phyloP scores from a whole-genome alignment of 2,329 filamentous ascomycete genomes.

The Waltergamsia citrina region DNA sequence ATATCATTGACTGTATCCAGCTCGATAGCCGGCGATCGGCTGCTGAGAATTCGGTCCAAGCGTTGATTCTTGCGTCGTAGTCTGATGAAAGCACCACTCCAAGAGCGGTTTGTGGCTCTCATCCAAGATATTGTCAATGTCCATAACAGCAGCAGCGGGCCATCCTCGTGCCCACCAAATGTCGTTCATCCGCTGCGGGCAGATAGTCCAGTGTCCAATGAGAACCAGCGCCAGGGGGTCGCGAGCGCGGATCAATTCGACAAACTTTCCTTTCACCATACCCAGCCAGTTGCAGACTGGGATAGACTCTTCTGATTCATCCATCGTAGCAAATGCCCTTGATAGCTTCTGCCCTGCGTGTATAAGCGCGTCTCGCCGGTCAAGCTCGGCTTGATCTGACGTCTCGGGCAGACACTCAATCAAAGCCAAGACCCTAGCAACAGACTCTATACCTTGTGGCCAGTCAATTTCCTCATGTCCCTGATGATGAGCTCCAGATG shows the following conservation, averaged over 20 bases:
- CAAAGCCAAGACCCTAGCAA: not conserved
- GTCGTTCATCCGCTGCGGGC: not conserved
- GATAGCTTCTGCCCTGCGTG: constrained; percentile 1
- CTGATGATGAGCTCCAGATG: not conserved
- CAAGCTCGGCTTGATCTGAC: not conserved
- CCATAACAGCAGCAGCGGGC: not conserved
- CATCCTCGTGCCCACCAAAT: constrained; percentile 7
- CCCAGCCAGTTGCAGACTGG: constrained; percentile 5
- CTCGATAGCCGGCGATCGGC: too few relatives aligned
- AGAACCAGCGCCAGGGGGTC: constrained; percentile 6
- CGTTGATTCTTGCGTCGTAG: not conserved
- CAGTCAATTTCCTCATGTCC: constrained; percentile 2
- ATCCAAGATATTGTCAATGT: constrained; percentile 2
- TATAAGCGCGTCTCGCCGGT: not conserved
- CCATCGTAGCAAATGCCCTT: not conserved
- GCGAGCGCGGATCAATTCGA: constrained; percentile 1
- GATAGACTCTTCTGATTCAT: constrained; percentile 1
- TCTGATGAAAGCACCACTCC: constrained; percentile 4
- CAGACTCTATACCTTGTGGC: constrained; percentile 2
- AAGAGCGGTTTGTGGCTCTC: constrained; percentile 3
- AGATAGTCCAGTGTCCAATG: constrained; percentile 5
- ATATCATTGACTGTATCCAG: too few relatives aligned
- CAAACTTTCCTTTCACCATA: constrained; percentile 1
- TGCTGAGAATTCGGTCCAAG: too few relatives aligned
- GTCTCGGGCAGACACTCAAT: not conserved